Percentiles rank a stretch among this genome's conserved stretches.
These are phyloP conservation scores for Pythium aquatile DNA, from an alignment of 352 stramenopile species.

Conservation along the genomic window DNA sequence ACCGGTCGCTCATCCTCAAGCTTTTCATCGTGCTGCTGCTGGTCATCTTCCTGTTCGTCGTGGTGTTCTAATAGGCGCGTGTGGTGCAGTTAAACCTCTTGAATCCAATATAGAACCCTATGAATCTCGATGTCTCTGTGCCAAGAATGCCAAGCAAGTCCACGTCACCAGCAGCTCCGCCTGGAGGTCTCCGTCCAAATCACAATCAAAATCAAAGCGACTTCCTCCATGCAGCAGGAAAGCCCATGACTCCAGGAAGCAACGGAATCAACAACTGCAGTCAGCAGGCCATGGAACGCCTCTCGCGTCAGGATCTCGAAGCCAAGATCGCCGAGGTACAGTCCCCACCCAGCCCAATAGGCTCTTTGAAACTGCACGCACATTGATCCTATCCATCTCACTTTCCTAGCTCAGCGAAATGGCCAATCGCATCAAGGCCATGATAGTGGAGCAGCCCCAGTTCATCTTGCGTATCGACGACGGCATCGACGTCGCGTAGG, in stretches of 20 bases:
- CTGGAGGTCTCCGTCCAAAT: slow-evolving; percentile 53
- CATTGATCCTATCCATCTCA: not conserved
- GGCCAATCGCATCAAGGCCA: slow-evolving; percentile 83
- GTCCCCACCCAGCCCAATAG: no score
- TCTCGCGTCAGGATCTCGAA: slow-evolving; percentile 70
- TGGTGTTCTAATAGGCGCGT: slow-evolving; percentile 52
- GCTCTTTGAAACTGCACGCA: not conserved
- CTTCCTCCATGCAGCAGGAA: slow-evolving; percentile 78
- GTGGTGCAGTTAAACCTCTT: not conserved
- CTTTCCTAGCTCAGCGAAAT: slow-evolving; percentile 70
- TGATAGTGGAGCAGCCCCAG: slow-evolving; percentile 78
- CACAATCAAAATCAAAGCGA: slow-evolving; percentile 52
- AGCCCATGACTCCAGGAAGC: slow-evolving; percentile 26
- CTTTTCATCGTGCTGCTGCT: slow-evolving; percentile 82
- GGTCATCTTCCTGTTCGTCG: slow-evolving; percentile 84
- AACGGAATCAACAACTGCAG: slow-evolving; percentile 10
- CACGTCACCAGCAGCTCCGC: not conserved
- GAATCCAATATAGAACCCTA: slow-evolving; percentile 6
- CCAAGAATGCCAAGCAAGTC: no score
- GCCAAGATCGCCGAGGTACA: slow-evolving; percentile 81
- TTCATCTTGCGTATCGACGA: slow-evolving; percentile 39
- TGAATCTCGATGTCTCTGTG: not conserved
- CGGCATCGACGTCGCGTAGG: slow-evolving; percentile 86
- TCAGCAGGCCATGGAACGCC: slow-evolving; percentile 63
- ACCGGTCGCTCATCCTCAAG: slow-evolving; percentile 84